Percentiles rank a stretch among this genome's conserved stretches.
phyloP scores from a whole-genome alignment of 2,329 filamentous ascomycete species.

The Pestalotiopsis sp. region DNA sequence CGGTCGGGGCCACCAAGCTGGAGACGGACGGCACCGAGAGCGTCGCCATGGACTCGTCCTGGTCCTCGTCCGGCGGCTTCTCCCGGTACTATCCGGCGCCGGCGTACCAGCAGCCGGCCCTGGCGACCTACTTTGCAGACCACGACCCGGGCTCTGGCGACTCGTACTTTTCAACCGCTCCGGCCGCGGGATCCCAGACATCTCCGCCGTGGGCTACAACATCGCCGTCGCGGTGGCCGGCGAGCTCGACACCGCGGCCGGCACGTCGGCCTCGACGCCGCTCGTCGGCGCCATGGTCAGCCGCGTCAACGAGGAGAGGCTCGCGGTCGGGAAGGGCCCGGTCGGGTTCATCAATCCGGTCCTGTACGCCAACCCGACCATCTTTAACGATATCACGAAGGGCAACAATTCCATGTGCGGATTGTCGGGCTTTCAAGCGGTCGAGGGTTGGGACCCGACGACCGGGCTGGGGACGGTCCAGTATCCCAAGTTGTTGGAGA shows the following conservation, averaged over 20 bases:
- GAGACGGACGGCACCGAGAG: not conserved
- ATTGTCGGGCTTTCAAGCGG: constrained; percentile 44
- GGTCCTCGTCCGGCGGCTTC: constrained; percentile 18
- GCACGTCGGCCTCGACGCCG: constrained; percentile 20
- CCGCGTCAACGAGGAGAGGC: constrained; percentile 18
- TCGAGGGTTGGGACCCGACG: constrained; percentile 46
- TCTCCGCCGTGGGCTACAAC: constrained; percentile 48
- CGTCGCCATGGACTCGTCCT: constrained; percentile 3
- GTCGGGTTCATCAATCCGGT: constrained; percentile 15
- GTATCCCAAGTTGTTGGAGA: constrained; percentile 4
- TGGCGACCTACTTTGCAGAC: constrained; percentile 42
- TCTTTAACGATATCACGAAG: constrained; percentile 12
- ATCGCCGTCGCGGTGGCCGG: constrained; percentile 29
- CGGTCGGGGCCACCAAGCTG: not conserved
- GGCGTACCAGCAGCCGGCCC: constrained; percentile 39
- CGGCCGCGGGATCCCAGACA: constrained; percentile 35
- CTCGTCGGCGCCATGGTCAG: constrained; percentile 21
- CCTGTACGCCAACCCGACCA: constrained; percentile 14
- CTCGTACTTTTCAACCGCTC: constrained; percentile 31
- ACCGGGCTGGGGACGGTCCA: constrained; percentile 44
- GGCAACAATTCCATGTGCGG: constrained; percentile 13
- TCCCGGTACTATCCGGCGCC: constrained; percentile 34
- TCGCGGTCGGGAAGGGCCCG: not conserved
- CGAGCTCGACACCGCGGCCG: constrained; percentile 10
- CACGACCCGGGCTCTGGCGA: constrained; percentile 31